Base-by-base conservation (phyloP, 192 early-diverging fungal genomes). In the Coemansia asiatica region DNA sequence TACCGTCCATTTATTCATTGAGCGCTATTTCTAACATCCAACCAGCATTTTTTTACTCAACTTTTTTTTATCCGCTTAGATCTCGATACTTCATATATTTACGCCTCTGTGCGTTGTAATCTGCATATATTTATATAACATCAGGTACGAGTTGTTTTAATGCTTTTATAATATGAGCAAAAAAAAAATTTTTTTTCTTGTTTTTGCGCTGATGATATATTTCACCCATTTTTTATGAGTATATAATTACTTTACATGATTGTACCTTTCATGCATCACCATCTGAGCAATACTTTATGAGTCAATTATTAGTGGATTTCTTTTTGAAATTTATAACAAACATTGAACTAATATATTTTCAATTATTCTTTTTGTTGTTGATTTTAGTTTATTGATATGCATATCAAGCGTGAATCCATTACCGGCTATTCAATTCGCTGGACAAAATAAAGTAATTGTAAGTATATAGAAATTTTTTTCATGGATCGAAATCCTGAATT, bases 201-300 rank as follows among this genome's bases (percentile, higher is more conserved):
- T 9, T 5, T 44, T 70, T 64, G 77, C 77, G 35, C 66, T 80
- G 77, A 80, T 80, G 71, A 80, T 71, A 13, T 54, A 59, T 33
- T 62, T 63, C 28, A 74, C 64, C 47, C 56, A 62, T 62, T 58
- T 56, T 63, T 44, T 61, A 57, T 61, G 49, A 66, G 56, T 56
- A 61, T 79, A 44, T 60, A 29, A 26, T 26, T 40, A 28, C 29
- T 33, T 33, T n/a, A n/a, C n/a, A 63, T 73, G 76, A 74, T 72
- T 77, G 62, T 64, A 74, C 60, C 47, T 60, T 62, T 66, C 76
- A 79, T 79, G 76, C 76, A 79, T 79, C 76, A 79, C 76, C 76
- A 74, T 79, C 71, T 79, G 76, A 79, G 76, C 76, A 22, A 23
- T 25, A 19, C 50, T 51, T 12, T 13, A 51, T 23, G 8, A 2